Base-by-base conservation (phyloP, 2,329 filamentous ascomycete species). In the Simplicillium sp. region DNA sequence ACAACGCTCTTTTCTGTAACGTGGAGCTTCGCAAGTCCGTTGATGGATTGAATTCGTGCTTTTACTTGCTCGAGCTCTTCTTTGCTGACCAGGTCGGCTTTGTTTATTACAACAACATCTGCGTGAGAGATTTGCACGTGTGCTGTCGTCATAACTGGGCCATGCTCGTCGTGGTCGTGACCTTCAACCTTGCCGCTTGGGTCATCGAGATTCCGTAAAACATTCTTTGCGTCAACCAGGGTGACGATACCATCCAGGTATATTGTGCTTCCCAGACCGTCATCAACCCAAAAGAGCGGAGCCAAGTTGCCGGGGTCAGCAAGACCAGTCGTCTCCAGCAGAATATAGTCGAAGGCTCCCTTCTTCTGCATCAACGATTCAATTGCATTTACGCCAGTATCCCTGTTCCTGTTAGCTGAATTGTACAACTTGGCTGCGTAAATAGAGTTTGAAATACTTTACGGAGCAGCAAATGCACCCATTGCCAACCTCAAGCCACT, bases 381-480 rank as follows among this genome's bases (percentile, higher is more conserved):
- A 41, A 98, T 94, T 29, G 92, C 92, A 50, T 87, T 87, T 31
- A 98, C 90, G 11, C 92, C 92, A 1, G 84, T 80, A 59, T 98
- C 92, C 66, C 85, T 89, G 36, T 1, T 15, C 6, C 16, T 20
- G 34, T 65, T 44, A 65, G 54, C 36, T 38, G n/a, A n/a, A n/a
- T n/a, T n/a, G n/a, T n/a, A n/a, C n/a, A n/a, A n/a, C n/a, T n/a
- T n/a, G n/a, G n/a, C n/a, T n/a, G n/a, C n/a, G n/a, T n/a, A n/a
- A n/a, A n/a, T n/a, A n/a, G n/a, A n/a, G n/a, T 15, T 7, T 9
- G 6, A 11, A 57, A 43, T 70, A 89, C 80, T 96, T 98, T 53
- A 97, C 89, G 3, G 88, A 94, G 65, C 92, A 98, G 66, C 92
- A 98, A 50, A 98, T 88, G 59, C 92, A 98, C 47, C 92, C 92